phyloP scores from a whole-genome alignment of 352 stramenopile genomes.

The Phytophthora parvispora region DNA sequence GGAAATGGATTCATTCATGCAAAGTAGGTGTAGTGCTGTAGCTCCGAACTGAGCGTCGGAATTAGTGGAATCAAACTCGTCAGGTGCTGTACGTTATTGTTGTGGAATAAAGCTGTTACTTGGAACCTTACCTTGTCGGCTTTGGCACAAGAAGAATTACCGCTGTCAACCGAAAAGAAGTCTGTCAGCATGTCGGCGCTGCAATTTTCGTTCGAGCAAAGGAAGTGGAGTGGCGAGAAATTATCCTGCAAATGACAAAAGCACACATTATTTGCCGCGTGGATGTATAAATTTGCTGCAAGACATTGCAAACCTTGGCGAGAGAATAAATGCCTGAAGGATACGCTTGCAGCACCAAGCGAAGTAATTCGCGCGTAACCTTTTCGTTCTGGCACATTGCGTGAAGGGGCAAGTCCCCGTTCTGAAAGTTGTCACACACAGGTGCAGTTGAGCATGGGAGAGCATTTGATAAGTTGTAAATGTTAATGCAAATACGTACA shows the following conservation, averaged over 20 bases:
- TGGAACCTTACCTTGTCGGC: slow-evolving; percentile 14
- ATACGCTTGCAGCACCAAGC: slow-evolving; percentile 35
- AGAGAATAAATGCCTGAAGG: slow-evolving; percentile 38
- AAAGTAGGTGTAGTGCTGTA: slow-evolving; percentile 72
- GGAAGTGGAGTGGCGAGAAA: slow-evolving; percentile 55
- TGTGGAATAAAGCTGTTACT: background rate
- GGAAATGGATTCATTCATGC: slow-evolving; percentile 64
- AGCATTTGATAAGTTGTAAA: background rate
- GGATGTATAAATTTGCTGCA: background rate
- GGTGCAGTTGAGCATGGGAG: background rate
- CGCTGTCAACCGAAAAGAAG: slow-evolving; percentile 51
- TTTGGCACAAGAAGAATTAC: slow-evolving; percentile 28
- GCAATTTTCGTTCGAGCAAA: slow-evolving; percentile 62
- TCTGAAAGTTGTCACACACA: slow-evolving; percentile 29
- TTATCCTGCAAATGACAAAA: slow-evolving; percentile 33
- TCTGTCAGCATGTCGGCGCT: slow-evolving; percentile 48
- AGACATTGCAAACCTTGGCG: slow-evolving; percentile 34
- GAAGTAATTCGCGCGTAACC: slow-evolving; percentile 40
- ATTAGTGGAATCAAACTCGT: background rate
- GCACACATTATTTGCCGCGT: background rate
- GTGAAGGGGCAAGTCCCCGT: slow-evolving; percentile 68
- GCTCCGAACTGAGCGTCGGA: slow-evolving; percentile 50
- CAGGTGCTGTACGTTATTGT: background rate
- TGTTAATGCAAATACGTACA: slow-evolving; percentile 1
- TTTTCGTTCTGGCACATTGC: slow-evolving; percentile 57